Conservation (phyloP, 176 grass and related monocot genomes). For the Themeda triandra region DNA sequence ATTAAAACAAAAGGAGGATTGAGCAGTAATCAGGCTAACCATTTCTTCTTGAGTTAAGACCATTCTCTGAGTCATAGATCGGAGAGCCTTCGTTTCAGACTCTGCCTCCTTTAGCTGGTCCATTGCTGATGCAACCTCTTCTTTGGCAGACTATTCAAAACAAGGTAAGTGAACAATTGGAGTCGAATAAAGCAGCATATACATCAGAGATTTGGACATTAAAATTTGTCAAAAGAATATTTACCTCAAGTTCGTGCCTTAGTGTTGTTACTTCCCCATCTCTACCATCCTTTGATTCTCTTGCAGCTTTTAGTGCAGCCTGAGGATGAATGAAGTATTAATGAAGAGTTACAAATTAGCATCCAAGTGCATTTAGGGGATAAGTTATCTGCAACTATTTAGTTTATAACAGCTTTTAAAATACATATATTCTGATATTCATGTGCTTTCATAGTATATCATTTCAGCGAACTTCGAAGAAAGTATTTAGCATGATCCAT, state of each 20-base stretch:
- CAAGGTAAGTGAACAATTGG: constrained; percentile 4
- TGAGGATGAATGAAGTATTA: constrained; percentile 3
- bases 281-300: constrained; percentile 84
- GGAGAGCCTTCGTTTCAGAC: constrained; percentile 72
- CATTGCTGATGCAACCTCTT: constrained; percentile 58
- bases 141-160: constrained; percentile 68
- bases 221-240: neutral
- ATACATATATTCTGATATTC: neutral
- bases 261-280: constrained; percentile 75
- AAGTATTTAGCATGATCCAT: constrained; percentile 20
- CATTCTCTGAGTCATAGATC: constrained; percentile 94
- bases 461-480: neutral
- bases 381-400: neutral
- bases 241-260: constrained; percentile 84
- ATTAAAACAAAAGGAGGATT: constrained; percentile 8
- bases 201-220: constrained; percentile 7
- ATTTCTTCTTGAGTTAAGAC: constrained; percentile 94
- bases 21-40: constrained; percentile 53
- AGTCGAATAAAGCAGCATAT: constrained; percentile 17
- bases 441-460: neutral
- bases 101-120: constrained; percentile 81
- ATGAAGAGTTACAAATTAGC: constrained; percentile 17
- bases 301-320: constrained; percentile 84
- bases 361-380: neutral
- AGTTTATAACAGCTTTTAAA: constrained; percentile 11